Evolutionary conservation across 2,329 filamentous ascomycete species (phyloP), one percentile per base, ranked within the genome.

Genomic region (Colletotrichum viniferum): DNA sequence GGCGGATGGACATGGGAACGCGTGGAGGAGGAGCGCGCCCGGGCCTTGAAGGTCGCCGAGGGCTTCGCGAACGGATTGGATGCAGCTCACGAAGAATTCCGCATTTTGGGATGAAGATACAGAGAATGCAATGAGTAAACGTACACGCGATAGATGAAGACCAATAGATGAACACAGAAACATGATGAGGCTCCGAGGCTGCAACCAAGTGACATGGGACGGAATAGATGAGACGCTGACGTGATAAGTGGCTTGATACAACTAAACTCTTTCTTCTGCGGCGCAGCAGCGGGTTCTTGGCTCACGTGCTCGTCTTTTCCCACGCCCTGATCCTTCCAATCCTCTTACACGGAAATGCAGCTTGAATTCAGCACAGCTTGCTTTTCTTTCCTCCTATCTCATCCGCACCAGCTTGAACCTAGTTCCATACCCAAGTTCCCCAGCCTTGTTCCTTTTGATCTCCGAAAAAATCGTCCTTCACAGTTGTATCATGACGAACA

Each of bases 401-500:
- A n/a, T 14, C 16, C n/a, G 26, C n/a, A 12, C 38, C 28, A 55
- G 58, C 38, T 48, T 43, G 13, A 61, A 32, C 58, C 28, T 30
- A 32, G 30, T 61, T 61, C 18, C 28, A 12, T 30, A 13, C 7
- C 6, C 43, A 52, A 52, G 43, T 52, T 52, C 43, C 10, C n/a
- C 43, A 21, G 43, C 43, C 58, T 61, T 61, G 5, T 58, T 24
- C 55, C 7, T 28, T 61, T 61, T 30, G 21, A 32, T 13, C 26
- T 61, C 24, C 58, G 26, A 61, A 28, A 61, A 24, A 5, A 8
- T 48, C 7, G 12, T 48, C 8, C 7, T 13, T 24, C 21, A 12
- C n/a, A 12, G 5, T 52, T 12, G 21, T n/a, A 43, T 34, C 52
- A 76, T 76, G 70, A 18, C 26, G 4, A 82, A 79, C 36, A 82